Evolutionary conservation across 148 eudicot genomes (phyloP).

Genomic region (Amaranthus cruentus): DNA sequence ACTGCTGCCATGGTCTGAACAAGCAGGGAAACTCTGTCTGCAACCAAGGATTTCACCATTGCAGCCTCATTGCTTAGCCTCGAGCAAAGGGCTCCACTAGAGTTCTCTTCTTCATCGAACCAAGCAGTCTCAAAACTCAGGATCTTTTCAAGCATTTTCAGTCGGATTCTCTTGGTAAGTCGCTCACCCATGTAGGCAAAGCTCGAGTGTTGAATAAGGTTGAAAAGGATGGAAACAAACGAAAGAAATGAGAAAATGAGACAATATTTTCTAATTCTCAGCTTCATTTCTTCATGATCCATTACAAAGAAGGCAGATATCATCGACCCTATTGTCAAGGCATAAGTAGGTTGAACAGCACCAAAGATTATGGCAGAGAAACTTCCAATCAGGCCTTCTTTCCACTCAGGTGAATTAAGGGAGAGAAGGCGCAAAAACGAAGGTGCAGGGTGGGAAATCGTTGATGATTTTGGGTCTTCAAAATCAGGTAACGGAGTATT

Average conservation of each 20-base stretch:
- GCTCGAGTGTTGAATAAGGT: slow-evolving; percentile 63
- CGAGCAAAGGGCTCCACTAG: slow-evolving; percentile 66
- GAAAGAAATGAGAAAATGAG: slow-evolving; percentile 57
- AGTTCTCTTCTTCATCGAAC: slow-evolving; percentile 84
- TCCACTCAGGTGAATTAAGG: slow-evolving; percentile 78
- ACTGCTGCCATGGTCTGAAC: slow-evolving; percentile 76
- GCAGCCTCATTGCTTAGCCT: slow-evolving; percentile 73
- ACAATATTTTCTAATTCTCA: slow-evolving; percentile 52
- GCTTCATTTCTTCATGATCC: slow-evolving; percentile 59
- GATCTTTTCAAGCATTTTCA: slow-evolving; percentile 68
- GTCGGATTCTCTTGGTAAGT: slow-evolving; percentile 63
- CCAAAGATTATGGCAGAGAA: slow-evolving; percentile 68
- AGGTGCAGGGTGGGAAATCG: slow-evolving; percentile 46
- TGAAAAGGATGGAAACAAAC: slow-evolving; percentile 51
- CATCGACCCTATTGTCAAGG: slow-evolving; percentile 85
- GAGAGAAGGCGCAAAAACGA: slow-evolving; percentile 47
- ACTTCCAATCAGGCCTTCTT: slow-evolving; percentile 64
- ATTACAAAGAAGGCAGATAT: slow-evolving; percentile 66
- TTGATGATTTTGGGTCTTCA: slow-evolving; percentile 17
- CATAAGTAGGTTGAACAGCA: slow-evolving; percentile 84
- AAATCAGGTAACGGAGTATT: slow-evolving; percentile 30
- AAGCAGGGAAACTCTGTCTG: slow-evolving; percentile 67
- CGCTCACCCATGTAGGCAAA: slow-evolving; percentile 81
- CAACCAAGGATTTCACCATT: slow-evolving; percentile 77
- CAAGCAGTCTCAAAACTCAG: slow-evolving; percentile 75